Conservation (phyloP, 768 basidiomycete species). For the Phylloporus sp. region DNA sequence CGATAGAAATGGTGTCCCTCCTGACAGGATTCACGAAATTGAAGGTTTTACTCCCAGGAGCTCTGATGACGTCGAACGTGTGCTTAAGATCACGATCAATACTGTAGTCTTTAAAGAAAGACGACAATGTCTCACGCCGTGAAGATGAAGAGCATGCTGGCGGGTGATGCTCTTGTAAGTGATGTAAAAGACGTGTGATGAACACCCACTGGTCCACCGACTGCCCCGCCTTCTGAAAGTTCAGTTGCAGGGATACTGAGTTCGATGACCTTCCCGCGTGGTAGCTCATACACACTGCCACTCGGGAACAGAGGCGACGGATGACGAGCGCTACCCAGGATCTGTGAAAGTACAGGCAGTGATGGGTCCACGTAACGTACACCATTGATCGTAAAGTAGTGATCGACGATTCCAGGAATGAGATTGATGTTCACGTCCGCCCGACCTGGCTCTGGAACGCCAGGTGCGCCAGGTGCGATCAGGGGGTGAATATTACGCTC, state of each 20-base stretch:
- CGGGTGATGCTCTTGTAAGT: not conserved
- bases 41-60: slow-evolving; percentile 33
- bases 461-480: slow-evolving; percentile 25
- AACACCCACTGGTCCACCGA: slow-evolving; percentile 12
- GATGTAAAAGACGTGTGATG: not conserved
- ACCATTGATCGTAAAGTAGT: slow-evolving; percentile 24
- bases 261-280: slow-evolving; percentile 41
- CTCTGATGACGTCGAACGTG: slow-evolving; percentile 36
- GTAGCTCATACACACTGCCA: slow-evolving; percentile 40
- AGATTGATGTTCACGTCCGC: slow-evolving; percentile 39
- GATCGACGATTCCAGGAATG: slow-evolving; percentile 16
- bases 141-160: slow-evolving; percentile 39
- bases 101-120: not conserved
- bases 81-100: slow-evolving; percentile 26
- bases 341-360: slow-evolving; percentile 41
- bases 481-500: slow-evolving; percentile 36
- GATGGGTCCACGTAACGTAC: slow-evolving; percentile 30
- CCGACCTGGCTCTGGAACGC: slow-evolving; percentile 30
- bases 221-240: not conserved
- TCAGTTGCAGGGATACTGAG: slow-evolving; percentile 32
- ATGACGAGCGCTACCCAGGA: slow-evolving; percentile 33
- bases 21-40: slow-evolving; percentile 49
- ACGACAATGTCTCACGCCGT: slow-evolving; percentile 39
- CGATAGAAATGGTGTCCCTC: slow-evolving; percentile 42
- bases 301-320: slow-evolving; percentile 36